phyloP scores from a whole-genome alignment of 2,329 filamentous ascomycete genomes.

The Neobulgaria alba region DNA sequence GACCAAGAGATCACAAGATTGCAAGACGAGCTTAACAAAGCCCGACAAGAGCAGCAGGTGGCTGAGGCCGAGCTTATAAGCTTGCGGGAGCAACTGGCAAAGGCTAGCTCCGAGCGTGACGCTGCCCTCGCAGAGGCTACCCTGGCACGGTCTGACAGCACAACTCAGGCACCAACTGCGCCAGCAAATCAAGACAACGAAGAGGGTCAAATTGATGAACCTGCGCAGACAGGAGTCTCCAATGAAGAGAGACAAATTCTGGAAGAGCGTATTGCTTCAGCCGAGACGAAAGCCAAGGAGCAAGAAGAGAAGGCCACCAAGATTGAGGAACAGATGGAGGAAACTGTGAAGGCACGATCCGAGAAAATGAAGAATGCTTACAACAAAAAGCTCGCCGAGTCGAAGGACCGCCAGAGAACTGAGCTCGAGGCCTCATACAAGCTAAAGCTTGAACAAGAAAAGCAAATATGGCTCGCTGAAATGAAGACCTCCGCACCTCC shows the following conservation, averaged over 20 bases:
- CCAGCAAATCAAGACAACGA: slow-evolving; percentile 42
- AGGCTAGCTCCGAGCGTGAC: slow-evolving; percentile 55
- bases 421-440: slow-evolving; percentile 39
- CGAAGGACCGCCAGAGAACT: slow-evolving; percentile 43
- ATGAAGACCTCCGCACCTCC: slow-evolving; percentile 26
- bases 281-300: slow-evolving; percentile 54
- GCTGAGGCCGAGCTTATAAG: slow-evolving; percentile 55
- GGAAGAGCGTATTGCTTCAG: slow-evolving; percentile 51
- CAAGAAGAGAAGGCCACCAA: slow-evolving; percentile 49
- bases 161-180: slow-evolving; percentile 21
- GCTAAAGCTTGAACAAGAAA: slow-evolving; percentile 52
- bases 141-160: slow-evolving; percentile 35
- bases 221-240: slow-evolving; percentile 31
- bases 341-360: slow-evolving; percentile 54
- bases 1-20: slow-evolving; percentile 41
- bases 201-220: slow-evolving; percentile 45
- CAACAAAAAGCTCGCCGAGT: slow-evolving; percentile 57
- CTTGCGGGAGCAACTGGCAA: slow-evolving; percentile 51
- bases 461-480: slow-evolving; percentile 52
- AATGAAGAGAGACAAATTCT: slow-evolving; percentile 53
- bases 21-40: slow-evolving; percentile 55
- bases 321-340: slow-evolving; percentile 53
- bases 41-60: slow-evolving; percentile 58
- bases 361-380: slow-evolving; percentile 61
- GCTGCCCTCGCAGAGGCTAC: slow-evolving; percentile 31